Evolutionary conservation across 2,329 filamentous ascomycete genomes (phyloP), one percentile per base, ranked within the genome.

Genomic region (Apiospora aurea): DNA sequence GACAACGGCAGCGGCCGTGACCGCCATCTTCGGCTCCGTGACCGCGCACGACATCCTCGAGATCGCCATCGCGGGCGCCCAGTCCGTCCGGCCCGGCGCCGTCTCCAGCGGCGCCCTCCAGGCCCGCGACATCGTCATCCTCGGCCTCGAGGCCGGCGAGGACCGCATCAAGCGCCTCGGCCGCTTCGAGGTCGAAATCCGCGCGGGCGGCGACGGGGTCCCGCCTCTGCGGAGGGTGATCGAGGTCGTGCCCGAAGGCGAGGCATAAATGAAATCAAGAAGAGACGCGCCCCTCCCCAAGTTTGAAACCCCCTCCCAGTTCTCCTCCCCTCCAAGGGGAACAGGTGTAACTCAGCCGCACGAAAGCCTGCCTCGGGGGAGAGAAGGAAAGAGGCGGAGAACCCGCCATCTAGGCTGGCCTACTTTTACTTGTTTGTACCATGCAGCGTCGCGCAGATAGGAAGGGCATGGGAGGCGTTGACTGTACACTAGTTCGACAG

Each of bases 11-110:
- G 44, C 69, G n/a, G 69, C 74, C 38, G 38, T 72, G 14, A 67
- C 73, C 38, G 71, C 81, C 72, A 85, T 86, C 72, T 85, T 82
- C 75, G 84, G 84, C 53, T 85, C 84, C 69, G 84, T 85, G 8
- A 82, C 84, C 34, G 74, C 77, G 66, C 74, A 69, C 69, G 82
- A 85, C 75, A 77, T 86, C 51, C 76, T 82, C 2, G 75, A 75
- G 34, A 67, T 75, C 34, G 76, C 85, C 75, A 81, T 80, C 70
- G 79, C 80, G 70, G 72, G 72, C n/a, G 76, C 85, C 67, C 74
- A 78, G n/a, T 74, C 71, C 8, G 80, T 81, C 70, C 73, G 75
- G 34, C 79, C 80, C 69, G 82, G 81, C 21, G 21, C 57, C 18
- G 21, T 49, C 21, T 18, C 41, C 34, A 78, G 75, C 70, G 79